phyloP scores from a whole-genome alignment of 177 flowering plant genomes.

The Telopea speciosissima region DNA sequence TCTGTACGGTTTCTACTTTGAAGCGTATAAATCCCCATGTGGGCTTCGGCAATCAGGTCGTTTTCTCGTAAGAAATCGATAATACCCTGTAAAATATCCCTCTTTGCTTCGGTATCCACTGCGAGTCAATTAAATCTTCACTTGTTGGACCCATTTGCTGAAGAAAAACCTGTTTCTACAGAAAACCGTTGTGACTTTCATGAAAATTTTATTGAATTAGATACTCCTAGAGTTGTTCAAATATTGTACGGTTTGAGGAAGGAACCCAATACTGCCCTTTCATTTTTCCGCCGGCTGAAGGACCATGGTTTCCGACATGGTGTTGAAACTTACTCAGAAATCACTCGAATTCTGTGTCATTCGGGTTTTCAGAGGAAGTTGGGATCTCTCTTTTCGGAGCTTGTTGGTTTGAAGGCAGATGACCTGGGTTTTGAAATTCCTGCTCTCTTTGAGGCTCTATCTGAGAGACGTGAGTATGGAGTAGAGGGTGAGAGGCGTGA shows the following conservation, averaged over 20 bases:
- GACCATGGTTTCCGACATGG: constrained; percentile 41
- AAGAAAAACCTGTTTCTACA: constrained; percentile 6
- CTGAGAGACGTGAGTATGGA: constrained; percentile 16
- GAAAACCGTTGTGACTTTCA: background rate
- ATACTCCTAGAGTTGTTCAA: constrained; percentile 28
- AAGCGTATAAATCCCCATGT: constrained; percentile 22
- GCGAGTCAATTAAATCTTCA: constrained; percentile 11
- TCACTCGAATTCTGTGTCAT: constrained; percentile 42
- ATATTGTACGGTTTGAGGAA: constrained; percentile 29
- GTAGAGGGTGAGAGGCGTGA: constrained; percentile 8
- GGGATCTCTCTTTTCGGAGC: constrained; percentile 42
- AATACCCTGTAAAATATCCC: background rate
- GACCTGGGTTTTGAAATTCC: constrained; percentile 29
- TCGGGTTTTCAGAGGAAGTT: constrained; percentile 38
- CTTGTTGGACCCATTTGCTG: constrained; percentile 7
- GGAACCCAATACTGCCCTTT: constrained; percentile 44
- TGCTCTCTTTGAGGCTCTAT: constrained; percentile 39
- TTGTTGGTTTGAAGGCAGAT: constrained; percentile 27
- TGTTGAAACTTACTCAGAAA: constrained; percentile 34
- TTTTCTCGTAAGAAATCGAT: constrained; percentile 7
- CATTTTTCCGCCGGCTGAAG: constrained; percentile 37
- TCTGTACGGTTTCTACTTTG: too few species aligned
- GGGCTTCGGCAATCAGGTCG: constrained; percentile 19
- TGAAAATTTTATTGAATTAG: constrained; percentile 11
- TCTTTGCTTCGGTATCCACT: constrained; percentile 14